Evolutionary conservation across 805 yeast genomes (phyloP).

Genomic region (Metschnikowia drakensbergensis): DNA sequence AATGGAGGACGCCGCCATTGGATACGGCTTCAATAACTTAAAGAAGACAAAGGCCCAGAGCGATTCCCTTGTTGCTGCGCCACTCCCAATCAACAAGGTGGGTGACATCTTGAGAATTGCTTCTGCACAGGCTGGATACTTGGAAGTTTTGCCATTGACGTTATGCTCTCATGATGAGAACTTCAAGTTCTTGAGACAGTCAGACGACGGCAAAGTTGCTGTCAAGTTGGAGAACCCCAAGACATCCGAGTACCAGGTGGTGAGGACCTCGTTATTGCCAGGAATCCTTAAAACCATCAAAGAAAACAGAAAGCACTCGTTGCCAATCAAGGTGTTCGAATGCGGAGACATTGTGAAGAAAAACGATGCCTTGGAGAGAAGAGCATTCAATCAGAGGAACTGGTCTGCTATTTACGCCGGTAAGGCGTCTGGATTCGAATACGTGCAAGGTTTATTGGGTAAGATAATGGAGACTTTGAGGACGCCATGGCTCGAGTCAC

Average conservation of each 20-base stretch:
- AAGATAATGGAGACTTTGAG: constrained; percentile 95
- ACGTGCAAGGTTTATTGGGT: constrained; percentile 89
- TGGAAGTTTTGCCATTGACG: constrained; percentile 93
- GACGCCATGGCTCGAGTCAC: constrained; percentile 71
- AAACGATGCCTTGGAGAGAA: constrained; percentile 75
- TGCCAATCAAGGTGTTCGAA: constrained; percentile 94
- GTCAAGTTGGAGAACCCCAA: constrained; percentile 95
- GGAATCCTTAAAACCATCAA: constrained; percentile 92
- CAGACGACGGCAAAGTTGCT: constrained; percentile 72
- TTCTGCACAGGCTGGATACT: constrained; percentile 92
- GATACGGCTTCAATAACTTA: constrained; percentile 89
- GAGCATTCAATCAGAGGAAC: constrained; percentile 86
- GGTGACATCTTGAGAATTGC: constrained; percentile 88
- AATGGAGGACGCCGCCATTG: constrained; percentile 97
- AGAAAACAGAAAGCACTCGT: constrained; percentile 92
- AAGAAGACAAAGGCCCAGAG: constrained; percentile 74
- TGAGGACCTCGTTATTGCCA: constrained; percentile 89
- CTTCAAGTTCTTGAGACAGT: constrained; percentile 74
- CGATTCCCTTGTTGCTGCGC: constrained; percentile 75
- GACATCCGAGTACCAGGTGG: constrained; percentile 95
- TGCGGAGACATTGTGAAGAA: constrained; percentile 92
- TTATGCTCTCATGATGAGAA: constrained; percentile 96
- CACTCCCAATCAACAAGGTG: constrained; percentile 87
- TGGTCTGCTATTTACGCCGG: constrained; percentile 96
- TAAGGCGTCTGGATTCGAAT: constrained; percentile 91